Base-by-base conservation (phyloP, 306 rosid genomes). In the Ochetophila trinervis region DNA sequence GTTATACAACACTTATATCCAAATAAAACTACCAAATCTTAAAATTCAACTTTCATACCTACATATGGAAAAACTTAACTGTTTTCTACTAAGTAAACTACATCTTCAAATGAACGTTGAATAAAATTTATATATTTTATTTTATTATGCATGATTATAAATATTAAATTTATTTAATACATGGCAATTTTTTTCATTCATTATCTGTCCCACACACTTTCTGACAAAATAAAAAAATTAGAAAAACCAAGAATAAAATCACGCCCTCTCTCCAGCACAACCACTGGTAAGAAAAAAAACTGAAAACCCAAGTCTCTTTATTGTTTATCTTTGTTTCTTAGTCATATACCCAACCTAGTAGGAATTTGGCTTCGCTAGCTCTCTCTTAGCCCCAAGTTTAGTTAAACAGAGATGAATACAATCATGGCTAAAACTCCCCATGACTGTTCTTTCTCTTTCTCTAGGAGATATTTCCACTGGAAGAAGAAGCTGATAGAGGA, bases 391-490 rank as follows among this genome's bases (percentile, higher is more conserved):
- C 16, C 8, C 4, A 40, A 14, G 0, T 32, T 16, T 15, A 6
- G 23, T 52, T 16, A 17, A 8, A 6, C 21, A 16, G 22, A 50
- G 57, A 65, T 89, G 88, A 90, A 82, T 71, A 81, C 96, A 11
- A 84, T 85, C 65, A 83, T 79, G 84, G 82, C 95, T 52, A 87
- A 86, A 42, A 76, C 94, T 45, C 87, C 89, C 3, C 88, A 84
- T 0, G 97, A 87, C 56, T 76, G 94, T 12, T 92, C 96, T 9
- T 80, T 87, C 86, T 93, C 99, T 32, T 86, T 93, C 87, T 93
- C 99, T 17, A 77, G 82, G 16, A 78, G 96, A 12, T 89, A 84
- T 63, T 86, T 93, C 81, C 86, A 84, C 35, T 85, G 90, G 88
- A 93, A 73, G 42, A 89, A 89, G 83, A 85, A 83, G 56, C 4